A percentile compares a stretch with the other conserved stretches of the same genome.
phyloP scores from a whole-genome alignment of 371 early-diverging fungal genomes.

The Funneliformis caledonium region DNA sequence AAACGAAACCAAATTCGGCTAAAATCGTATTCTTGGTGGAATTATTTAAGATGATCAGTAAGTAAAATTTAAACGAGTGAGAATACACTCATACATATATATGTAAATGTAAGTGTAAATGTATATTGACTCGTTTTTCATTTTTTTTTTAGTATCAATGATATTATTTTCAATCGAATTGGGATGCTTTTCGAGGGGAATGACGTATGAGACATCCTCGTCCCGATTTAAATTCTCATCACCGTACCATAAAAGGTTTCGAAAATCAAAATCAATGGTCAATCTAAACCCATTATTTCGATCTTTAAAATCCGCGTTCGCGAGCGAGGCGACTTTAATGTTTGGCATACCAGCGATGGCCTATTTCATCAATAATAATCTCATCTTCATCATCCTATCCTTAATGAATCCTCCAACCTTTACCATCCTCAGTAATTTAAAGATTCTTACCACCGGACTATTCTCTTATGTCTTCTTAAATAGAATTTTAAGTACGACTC shows the following conservation, averaged over 20 bases:
- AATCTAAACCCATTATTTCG: neutral
- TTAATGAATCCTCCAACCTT: conserved; percentile 51
- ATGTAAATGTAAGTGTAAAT: too few relatives aligned
- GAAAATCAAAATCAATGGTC: neutral
- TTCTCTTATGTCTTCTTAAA: conserved; percentile 47
- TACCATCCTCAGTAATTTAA: conserved; percentile 49
- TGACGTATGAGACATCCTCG: neutral
- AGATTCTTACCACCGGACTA: conserved; percentile 48
- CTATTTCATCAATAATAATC: conserved; percentile 51
- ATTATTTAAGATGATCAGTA: conserved; percentile 14
- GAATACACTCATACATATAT: too few relatives aligned
- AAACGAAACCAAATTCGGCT: conserved; percentile 12
- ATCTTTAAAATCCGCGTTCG: neutral
- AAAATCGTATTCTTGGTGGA: conserved; percentile 13
- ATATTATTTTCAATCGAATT: conserved; percentile 10
- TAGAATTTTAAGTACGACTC: conserved; percentile 41
- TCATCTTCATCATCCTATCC: conserved; percentile 45
- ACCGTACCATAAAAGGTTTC: too few relatives aligned
- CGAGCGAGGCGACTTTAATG: conserved; percentile 38
- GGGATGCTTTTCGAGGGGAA: neutral
- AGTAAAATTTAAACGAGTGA: neutral
- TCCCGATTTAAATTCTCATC: neutral
- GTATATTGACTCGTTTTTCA: neutral
- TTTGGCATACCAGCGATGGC: conserved; percentile 49
- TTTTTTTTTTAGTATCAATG: neutral